Conservation (phyloP, 163 green algal species). For the Coccomyxa subellipsoidea region DNA sequence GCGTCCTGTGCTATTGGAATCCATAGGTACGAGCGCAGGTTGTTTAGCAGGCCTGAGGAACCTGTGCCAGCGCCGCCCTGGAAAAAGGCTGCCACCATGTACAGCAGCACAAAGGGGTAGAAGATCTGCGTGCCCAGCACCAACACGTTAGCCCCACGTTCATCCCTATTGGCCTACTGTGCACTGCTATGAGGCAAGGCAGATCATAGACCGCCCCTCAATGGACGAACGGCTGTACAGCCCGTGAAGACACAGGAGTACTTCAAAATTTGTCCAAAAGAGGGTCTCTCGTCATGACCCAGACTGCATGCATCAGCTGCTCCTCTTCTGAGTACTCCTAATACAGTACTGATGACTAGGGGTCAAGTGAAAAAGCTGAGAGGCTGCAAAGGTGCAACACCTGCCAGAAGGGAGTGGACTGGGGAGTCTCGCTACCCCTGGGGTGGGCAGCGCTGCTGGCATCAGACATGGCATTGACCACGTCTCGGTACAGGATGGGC, state of each 20-base stretch:
- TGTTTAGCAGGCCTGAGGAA: constrained; percentile 68
- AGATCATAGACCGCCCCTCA: too few relatives aligned
- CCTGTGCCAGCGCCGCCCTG: constrained; percentile 60
- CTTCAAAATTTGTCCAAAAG: too few relatives aligned
- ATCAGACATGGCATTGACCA: constrained; percentile 55
- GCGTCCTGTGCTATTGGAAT: constrained; percentile 73
- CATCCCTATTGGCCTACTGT: too few relatives aligned
- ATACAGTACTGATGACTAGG: too few relatives aligned
- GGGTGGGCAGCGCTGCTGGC: constrained; percentile 27
- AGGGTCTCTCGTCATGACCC: too few relatives aligned
- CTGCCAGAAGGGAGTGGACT: neutral
- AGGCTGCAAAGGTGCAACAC: too few relatives aligned
- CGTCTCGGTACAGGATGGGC: constrained; percentile 67
- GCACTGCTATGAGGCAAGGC: too few relatives aligned
- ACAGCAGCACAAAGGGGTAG: constrained; percentile 58
- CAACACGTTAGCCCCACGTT: neutral
- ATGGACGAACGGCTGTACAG: too few relatives aligned
- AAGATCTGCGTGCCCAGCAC: constrained; percentile 43
- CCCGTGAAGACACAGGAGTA: too few relatives aligned
- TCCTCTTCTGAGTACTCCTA: too few relatives aligned
- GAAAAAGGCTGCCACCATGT: constrained; percentile 63
- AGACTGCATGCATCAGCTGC: too few relatives aligned
- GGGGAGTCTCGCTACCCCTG: neutral
- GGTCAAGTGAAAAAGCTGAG: too few relatives aligned
- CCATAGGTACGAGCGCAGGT: constrained; percentile 72